Evolutionary conservation across 2,329 filamentous ascomycete genomes (phyloP), one percentile per base, ranked within the genome.

Genomic region (Pyrenochaeta sp.): DNA sequence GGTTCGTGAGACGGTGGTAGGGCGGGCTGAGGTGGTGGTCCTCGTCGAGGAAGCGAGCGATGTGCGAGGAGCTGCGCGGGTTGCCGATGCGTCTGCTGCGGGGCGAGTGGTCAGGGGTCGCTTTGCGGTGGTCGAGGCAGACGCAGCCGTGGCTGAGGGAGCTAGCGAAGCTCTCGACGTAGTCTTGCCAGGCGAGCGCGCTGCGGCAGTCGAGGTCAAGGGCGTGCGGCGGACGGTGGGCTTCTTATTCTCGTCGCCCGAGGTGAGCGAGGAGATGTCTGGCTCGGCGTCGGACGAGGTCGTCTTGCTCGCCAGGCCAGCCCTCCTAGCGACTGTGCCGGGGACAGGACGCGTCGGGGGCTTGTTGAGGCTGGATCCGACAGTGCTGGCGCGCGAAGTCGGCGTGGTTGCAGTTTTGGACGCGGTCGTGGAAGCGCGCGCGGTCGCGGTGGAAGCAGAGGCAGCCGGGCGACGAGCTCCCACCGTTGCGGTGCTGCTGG

Each of bases 181-280:
- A 4, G 63, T 27, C 48, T 57, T 63, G 7, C 40, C 58, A 5
- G 65, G 61, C 4, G 65, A 66, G 2, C 60, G 51, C 7, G 61
- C 51, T 14, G 59, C 48, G 4, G 58, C 40, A 19, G 43, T 23
- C 2, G 63, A 42, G 2, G 54, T 30, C 18, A 54, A 47, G 3
- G 64, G 51, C 21, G 61, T 62, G 37, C 64, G 49, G 35, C 65
- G 65, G 31, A 52, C 55, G 7, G 62, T 24, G 3, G 64, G 53
- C 45, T 61, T 67, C 58, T 58, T 68, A 52, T 64, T 68, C 55
- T 71, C 67, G 28, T 71, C 67, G 2, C 66, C 67, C 3, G 67
- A 69, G 4, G 66, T 67, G 21, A 71, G 45, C 11, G 67, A 67
- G 3, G 65, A 55, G 8, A 67, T 41, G 7, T 69, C 67, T 38